Evolutionary conservation across 768 basidiomycete species (phyloP).

Genomic region (Leccinum broughii): DNA sequence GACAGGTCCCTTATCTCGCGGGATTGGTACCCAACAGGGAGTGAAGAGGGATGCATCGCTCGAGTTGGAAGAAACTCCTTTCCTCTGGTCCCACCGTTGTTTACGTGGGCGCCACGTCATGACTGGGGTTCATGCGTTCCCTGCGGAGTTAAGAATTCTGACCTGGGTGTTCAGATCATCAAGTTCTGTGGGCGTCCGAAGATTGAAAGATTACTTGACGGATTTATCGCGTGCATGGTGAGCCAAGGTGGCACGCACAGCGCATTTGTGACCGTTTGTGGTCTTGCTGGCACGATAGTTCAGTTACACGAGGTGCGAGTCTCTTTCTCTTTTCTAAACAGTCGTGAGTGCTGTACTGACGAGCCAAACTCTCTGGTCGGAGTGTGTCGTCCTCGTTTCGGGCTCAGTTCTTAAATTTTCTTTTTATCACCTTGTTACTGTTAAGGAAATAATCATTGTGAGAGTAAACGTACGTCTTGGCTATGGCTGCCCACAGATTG

Average conservation of each 20-base stretch:
- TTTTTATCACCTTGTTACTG: not conserved
- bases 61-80: not conserved
- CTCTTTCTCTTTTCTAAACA: constrained; percentile 19
- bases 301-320: constrained; percentile 39
- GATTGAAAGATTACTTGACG: constrained; percentile 44
- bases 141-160: not conserved
- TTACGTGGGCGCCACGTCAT: not conserved
- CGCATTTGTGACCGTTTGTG: constrained; percentile 42
- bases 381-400: not conserved
- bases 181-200: constrained; percentile 45
- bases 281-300: constrained; percentile 37
- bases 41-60: not conserved
- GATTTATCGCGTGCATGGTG: constrained; percentile 42
- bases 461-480: no score
- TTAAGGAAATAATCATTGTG: not conserved
- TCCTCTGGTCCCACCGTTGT: not conserved
- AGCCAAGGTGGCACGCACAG: constrained; percentile 33
- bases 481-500: not conserved
- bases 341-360: not conserved
- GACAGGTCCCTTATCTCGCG: not conserved
- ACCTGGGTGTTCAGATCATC: not conserved
- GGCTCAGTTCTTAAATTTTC: no score
- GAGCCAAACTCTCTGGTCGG: not conserved
- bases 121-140: not conserved
- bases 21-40: not conserved